Base-by-base conservation (phyloP, 2,329 filamentous ascomycete genomes). In the Phaeosphaeriaceae sp. region DNA sequence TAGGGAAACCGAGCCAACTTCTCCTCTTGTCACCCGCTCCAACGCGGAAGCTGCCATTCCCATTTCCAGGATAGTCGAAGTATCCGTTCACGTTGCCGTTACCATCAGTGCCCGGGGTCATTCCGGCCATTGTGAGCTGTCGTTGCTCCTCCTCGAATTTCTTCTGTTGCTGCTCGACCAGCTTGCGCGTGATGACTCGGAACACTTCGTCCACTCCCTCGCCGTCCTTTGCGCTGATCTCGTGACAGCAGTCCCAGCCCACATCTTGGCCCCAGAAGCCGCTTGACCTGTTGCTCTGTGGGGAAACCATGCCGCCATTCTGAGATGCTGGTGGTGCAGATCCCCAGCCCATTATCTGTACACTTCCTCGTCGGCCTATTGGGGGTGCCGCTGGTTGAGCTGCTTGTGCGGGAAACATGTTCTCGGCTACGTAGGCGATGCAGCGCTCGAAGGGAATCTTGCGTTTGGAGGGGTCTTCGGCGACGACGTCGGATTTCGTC, bases 201-300 rank as follows among this genome's bases (percentile, higher is more conserved):
- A 98, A 98, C 0, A 99, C 93, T 78, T 98, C 95, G 69, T 98
- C 95, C 19, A 99, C 93, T 19, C 94, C 94, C 81, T 97, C 93
- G 56, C 93, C 93, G 71, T 90, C 93, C 82, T 96, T 94, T 48
- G 94, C 93, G 67, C 89, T 93, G 73, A 99, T 94, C 81, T 99
- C 95, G 78, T 98, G 95, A 76, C 94, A 98, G 62, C 93, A 96
- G 72, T 97, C 93, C 93, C 94, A 98, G 52, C 93, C 93, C 6
- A 93, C 88, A 73, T 97, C 93, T 76, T 95, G 91, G 21, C 90
- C 92, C 93, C 93, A 97, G 79, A 93, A 92, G 1, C 90, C 90
- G 40, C 87, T 90, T 70, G 87, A 90, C 31, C 80, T 75, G 65
- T 84, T 80, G 70, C 81, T 80, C 62, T 81, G 77, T 27, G 81